These are phyloP conservation scores for Colletotrichum somersetense DNA, from an alignment of 2,329 filamentous ascomycete species.

Conservation along the genomic window DNA sequence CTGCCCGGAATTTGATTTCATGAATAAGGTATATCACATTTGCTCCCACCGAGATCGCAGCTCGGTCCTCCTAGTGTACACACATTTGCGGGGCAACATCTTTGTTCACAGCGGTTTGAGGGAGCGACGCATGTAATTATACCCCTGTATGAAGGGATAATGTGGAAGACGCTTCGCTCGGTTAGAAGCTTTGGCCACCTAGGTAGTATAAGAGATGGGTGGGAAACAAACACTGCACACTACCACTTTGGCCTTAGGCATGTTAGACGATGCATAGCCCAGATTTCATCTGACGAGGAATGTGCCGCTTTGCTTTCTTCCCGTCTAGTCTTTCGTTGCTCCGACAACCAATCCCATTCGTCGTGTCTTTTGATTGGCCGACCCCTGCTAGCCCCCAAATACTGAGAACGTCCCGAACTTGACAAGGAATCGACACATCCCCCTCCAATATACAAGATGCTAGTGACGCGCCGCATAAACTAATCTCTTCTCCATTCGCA, in stretches of 20 bases:
- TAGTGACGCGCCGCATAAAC: slow-evolving; percentile 53
- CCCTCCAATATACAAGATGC: slow-evolving; percentile 40
- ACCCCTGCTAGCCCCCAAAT: slow-evolving; percentile 42
- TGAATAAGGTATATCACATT: not conserved
- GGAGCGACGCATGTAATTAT: not conserved
- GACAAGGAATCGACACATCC: slow-evolving; percentile 42
- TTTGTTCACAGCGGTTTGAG: not conserved
- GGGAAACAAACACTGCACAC: not conserved
- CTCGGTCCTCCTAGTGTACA: too few species aligned
- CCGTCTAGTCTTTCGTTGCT: slow-evolving; percentile 43
- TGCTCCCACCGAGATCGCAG: not conserved
- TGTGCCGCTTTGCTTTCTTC: slow-evolving; percentile 13
- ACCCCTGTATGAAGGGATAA: not conserved
- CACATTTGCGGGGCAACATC: not conserved
- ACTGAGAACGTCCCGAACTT: slow-evolving; percentile 36
- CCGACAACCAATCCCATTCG: slow-evolving; percentile 44
- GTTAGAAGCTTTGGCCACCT: slow-evolving; percentile 14
- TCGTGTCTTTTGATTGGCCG: slow-evolving; percentile 36
- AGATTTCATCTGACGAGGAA: slow-evolving; percentile 35
- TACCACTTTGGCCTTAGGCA: slow-evolving; percentile 26
- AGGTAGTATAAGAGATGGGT: not conserved
- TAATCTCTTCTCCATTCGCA: slow-evolving; percentile 51
- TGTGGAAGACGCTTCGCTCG: not conserved
- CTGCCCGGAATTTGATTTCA: too few species aligned
- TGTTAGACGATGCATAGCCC: not conserved